These are phyloP conservation scores for Xanthoconium purpureum DNA, from an alignment of 768 basidiomycete species.

Conservation along the genomic window DNA sequence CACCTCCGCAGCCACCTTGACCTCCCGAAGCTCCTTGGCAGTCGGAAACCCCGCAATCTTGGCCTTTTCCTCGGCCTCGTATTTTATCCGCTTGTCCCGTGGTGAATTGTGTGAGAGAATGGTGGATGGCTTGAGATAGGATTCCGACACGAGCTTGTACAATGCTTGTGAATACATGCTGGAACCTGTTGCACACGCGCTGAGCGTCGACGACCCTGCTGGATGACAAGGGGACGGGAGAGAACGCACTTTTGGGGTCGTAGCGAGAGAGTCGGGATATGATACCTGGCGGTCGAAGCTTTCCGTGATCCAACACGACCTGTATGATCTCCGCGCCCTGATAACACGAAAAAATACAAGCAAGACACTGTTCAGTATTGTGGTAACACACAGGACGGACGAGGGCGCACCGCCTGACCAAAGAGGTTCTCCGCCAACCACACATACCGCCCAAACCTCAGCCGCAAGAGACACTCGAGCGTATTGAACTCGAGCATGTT, in stretches of 20 bases:
- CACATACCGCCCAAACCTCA: conserved; percentile 82
- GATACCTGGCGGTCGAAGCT: conserved; percentile 74
- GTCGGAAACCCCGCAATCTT: conserved; percentile 77
- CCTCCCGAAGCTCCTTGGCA: conserved; percentile 72
- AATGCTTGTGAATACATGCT: conserved; percentile 57
- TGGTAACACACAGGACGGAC: background rate
- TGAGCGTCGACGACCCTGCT: background rate
- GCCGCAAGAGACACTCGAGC: conserved; percentile 75
- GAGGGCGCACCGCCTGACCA: conserved; percentile 59
- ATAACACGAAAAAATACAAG: background rate
- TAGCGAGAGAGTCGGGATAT: conserved; percentile 46
- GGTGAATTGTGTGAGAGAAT: conserved; percentile 76
- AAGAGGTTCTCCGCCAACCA: conserved; percentile 69
- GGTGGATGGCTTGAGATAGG: conserved; percentile 81
- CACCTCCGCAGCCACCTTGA: conserved; percentile 62
- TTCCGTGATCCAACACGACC: conserved; percentile 79
- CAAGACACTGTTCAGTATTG: background rate
- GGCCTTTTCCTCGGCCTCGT: conserved; percentile 73
- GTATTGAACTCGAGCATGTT: conserved; percentile 81
- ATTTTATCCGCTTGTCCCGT: conserved; percentile 74
- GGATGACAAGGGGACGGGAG: conserved; percentile 9
- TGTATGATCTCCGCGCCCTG: conserved; percentile 78
- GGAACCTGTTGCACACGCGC: conserved; percentile 22
- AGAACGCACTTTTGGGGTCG: conserved; percentile 55
- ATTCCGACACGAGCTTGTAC: conserved; percentile 64